Evolutionary conservation across 768 basidiomycete genomes (phyloP), one percentile per base, ranked within the genome.

Genomic region (Macrolepiota fuliginosa): DNA sequence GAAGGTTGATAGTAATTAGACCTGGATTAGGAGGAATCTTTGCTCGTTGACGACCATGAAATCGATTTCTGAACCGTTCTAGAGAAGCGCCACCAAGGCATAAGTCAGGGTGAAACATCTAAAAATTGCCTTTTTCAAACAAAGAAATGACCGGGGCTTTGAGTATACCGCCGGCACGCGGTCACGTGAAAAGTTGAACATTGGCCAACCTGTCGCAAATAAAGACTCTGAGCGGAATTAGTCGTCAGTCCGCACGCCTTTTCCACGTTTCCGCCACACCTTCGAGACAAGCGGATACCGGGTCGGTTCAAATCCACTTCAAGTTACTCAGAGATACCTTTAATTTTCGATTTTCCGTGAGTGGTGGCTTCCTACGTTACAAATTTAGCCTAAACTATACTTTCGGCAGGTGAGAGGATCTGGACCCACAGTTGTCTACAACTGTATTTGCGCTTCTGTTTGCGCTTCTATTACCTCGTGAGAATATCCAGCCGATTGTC

Each of bases 361-460:
- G 71, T 70, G 37, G 42, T 39, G 15, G 39, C 29, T 39, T 55
- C 60, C 53, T 55, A 49, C 45, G 13, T 39, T 49, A 37, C 49
- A 51, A 58, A 59, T 51, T 52, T 55, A 77, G 73, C 71, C 71
- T 68, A 65, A 67, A 45, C 40, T 25, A 32, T 32, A 32, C 40
- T 42, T 45, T 51, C 50, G 37, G 62, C 22, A 50, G 54, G 64
- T 27, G 59, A 47, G 62, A 63, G 68, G 66, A 65, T 32, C 71
- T 73, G 85, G 84, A 85, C 83, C 81, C 77, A 84, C 81, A 83
- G 66, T 62, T 70, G 76, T 77, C 78, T 76, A 79, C 76, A 82
- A 75, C 65, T 55, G 51, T 63, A 29, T 53, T 57, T 61, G 27
- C 57, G 56, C 59, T 57, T 62, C 58, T 65, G 62, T 66, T 67